phyloP scores from a whole-genome alignment of 108 stramenopile genomes.

The Poteriospumella lacustris region DNA sequence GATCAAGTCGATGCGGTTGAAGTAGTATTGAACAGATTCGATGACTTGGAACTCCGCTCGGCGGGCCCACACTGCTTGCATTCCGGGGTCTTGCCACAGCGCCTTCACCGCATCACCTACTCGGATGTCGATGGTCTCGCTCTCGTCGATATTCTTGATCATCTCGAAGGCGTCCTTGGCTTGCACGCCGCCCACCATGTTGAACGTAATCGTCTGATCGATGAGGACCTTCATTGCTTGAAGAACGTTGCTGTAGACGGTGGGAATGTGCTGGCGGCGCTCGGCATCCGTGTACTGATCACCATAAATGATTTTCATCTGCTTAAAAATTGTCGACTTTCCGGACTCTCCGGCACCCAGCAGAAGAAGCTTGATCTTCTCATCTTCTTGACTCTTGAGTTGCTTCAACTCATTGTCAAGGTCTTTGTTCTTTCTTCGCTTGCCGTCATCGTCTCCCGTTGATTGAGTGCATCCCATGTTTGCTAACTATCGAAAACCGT shows the following conservation, averaged over 20 bases:
- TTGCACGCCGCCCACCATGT: neutral
- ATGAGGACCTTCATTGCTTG: conserved; percentile 52
- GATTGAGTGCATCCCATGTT: neutral
- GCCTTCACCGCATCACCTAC: conserved; percentile 49
- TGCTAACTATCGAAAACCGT: too few species aligned
- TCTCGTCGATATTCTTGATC: conserved; percentile 41
- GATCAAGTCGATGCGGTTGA: conserved; percentile 54
- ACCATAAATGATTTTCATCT: conserved; percentile 62
- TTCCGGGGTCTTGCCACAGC: conserved; percentile 47
- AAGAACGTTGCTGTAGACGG: conserved; percentile 50
- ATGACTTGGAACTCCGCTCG: conserved; percentile 54
- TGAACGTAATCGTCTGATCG: conserved; percentile 37
- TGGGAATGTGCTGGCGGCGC: conserved; percentile 44
- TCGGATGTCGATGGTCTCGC: conserved; percentile 38
- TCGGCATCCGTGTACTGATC: conserved; percentile 43
- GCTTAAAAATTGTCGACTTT: conserved; percentile 95
- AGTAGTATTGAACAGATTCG: conserved; percentile 58
- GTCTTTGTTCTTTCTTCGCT: conserved; percentile 13
- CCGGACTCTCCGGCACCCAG: conserved; percentile 97
- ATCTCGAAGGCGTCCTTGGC: conserved; percentile 43
- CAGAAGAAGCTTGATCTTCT: conserved; percentile 87
- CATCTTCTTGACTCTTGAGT: conserved; percentile 37
- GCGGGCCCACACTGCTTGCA: conserved; percentile 49
- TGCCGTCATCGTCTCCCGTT: neutral
- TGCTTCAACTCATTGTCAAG: neutral